Evolutionary conservation across 2,329 filamentous ascomycete species (phyloP), one percentile per base, ranked within the genome.

Genomic region (Penicillium sp.): DNA sequence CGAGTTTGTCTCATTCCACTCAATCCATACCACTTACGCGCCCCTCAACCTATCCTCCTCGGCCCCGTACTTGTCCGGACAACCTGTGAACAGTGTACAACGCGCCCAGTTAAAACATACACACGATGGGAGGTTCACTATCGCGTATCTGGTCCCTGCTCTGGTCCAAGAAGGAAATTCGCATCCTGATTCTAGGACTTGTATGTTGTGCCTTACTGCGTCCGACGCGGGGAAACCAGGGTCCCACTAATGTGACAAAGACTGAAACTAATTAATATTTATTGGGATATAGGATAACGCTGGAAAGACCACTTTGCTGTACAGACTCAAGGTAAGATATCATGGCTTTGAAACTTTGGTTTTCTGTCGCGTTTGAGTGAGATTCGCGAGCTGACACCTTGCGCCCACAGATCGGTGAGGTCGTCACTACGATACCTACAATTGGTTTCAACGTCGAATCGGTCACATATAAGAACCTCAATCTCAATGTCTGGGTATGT

Each of bases 361-460:
- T 17, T 9, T 6, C 24, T 13, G 21, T 43, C 39, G 47, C 37
- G 24, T 45, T 42, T 15, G 3, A 24, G 5, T 21, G 21, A 19
- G 29, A 40, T 53, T 39, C 19, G 52, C 21, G 47, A 31, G 31
- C 53, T 46, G 47, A 53, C 38, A 40, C 55, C 51, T 34, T 29
- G 31, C 35, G 35, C 45, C 22, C 52, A 53, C 68, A 96, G 88
- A 95, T 98, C 66, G 93, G 93, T 67, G 93, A 98, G 71, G 93
- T 98, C 39, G 93, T 98, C 59, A 97, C 93, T 54, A 98, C 93
- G 63, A 97, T 97, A 78, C 93, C 93, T 19, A 98, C 93, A 48
- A 97, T 98, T 70, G 93, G 93, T 54, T 98, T 98, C 78, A 98
- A 98, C 70, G 93, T 98, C 63, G 93, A 98, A 74, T 95, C 89